Conservation (phyloP, 495 filamentous ascomycete species). For the Penicillium coffeae region DNA sequence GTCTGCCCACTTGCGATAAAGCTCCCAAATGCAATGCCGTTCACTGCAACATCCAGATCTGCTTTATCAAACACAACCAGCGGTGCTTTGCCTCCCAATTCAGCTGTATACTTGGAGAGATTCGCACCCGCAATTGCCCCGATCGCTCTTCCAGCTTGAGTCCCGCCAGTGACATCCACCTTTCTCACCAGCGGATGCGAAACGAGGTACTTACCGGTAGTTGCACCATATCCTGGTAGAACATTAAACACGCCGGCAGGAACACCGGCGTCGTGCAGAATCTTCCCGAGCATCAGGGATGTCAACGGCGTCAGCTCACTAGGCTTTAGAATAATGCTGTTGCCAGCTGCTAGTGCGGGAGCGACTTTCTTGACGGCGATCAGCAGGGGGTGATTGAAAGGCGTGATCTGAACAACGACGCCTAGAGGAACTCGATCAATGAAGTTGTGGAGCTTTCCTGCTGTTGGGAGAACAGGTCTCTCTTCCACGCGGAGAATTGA, state of each 20-base stretch:
- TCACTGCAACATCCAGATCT: constrained; percentile 48
- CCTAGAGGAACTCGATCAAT: constrained; percentile 57
- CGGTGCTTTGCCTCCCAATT: constrained; percentile 60
- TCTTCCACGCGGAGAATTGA: constrained; percentile 57
- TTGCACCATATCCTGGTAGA: constrained; percentile 50
- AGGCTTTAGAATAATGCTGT: constrained; percentile 59
- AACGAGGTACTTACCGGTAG: constrained; percentile 53
- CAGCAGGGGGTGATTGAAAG: constrained; percentile 62
- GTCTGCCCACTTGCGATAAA: constrained; percentile 61
- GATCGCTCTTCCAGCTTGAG: constrained; percentile 42
- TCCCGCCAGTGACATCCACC: constrained; percentile 60
- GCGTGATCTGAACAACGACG: constrained; percentile 61
- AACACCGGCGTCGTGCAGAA: constrained; percentile 52
- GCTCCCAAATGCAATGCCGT: constrained; percentile 56
- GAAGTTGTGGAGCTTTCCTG: constrained; percentile 59
- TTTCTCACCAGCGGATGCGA: constrained; percentile 50
- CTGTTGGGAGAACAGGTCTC: constrained; percentile 56
- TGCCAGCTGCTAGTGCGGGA: constrained; percentile 59
- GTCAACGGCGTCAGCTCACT: constrained; percentile 59
- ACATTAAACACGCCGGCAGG: constrained; percentile 56
- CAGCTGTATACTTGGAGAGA: constrained; percentile 53
- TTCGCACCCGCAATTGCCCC: constrained; percentile 48
- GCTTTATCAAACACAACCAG: constrained; percentile 52
- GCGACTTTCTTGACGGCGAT: constrained; percentile 63
- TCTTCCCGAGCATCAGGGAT: constrained; percentile 45